Percentiles rank a stretch among this genome's conserved stretches.
phyloP scores from a whole-genome alignment of 169 alveolate genomes.

The Eimeria sp. region DNA sequence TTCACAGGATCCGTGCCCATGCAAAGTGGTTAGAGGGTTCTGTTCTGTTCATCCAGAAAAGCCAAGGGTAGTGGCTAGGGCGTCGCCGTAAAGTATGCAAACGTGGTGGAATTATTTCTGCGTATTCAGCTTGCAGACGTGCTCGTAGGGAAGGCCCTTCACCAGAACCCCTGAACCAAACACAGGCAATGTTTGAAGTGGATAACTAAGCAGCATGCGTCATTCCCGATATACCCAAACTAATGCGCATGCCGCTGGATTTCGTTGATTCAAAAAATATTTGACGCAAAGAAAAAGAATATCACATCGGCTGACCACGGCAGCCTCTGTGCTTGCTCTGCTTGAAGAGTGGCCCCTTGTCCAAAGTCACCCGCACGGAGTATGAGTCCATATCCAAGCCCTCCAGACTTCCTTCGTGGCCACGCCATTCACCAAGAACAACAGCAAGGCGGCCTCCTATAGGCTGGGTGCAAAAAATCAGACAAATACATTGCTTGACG shows the following conservation, averaged over 20 bases:
- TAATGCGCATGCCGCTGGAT: not conserved
- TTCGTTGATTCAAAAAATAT: not conserved
- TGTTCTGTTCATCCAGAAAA: not conserved
- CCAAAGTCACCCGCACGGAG: conserved; percentile 53
- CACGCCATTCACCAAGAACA: conserved; percentile 76
- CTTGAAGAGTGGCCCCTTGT: conserved; percentile 77
- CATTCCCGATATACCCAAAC: not conserved
- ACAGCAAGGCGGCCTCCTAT: conserved; percentile 79
- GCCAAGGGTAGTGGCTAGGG: not conserved
- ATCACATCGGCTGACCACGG: not conserved
- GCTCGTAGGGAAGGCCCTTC: conserved; percentile 81
- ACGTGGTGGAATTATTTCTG: not conserved
- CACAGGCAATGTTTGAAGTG: too few relatives aligned
- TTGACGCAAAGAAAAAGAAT: not conserved
- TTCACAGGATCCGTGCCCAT: not conserved
- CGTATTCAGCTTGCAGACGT: conserved; percentile 68
- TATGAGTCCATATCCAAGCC: conserved; percentile 60
- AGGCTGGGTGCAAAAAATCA: conserved; percentile 19
- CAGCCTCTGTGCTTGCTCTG: not conserved
- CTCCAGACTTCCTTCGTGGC: conserved; percentile 76
- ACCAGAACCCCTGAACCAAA: conserved; percentile 26
- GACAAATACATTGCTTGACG: not conserved
- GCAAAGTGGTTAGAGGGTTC: not conserved
- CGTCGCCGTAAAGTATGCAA: not conserved
- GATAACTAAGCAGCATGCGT: not conserved